Evolutionary conservation across 2,329 filamentous ascomycete genomes (phyloP).

Genomic region (Metarhizium humberi): DNA sequence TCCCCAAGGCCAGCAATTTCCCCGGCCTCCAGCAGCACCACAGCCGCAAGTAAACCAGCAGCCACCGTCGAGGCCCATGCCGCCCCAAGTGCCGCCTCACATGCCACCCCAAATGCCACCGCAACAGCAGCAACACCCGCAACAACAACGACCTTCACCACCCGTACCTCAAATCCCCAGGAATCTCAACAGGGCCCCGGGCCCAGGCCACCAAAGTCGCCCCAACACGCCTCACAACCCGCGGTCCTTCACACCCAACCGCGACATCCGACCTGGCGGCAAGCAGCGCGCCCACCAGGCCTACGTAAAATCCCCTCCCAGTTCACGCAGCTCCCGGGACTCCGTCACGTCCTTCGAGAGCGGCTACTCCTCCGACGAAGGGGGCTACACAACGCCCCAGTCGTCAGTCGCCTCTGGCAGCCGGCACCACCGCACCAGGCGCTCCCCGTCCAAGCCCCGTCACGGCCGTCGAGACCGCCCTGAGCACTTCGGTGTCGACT

Average conservation of each 20-base stretch:
- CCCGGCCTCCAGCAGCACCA: not conserved
- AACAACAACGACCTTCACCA: not conserved
- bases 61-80: not conserved
- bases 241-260: not conserved
- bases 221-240: not conserved
- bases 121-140: not conserved
- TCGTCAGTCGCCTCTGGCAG: constrained; percentile 12
- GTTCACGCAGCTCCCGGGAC: constrained; percentile 12
- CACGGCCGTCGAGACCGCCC: constrained; percentile 2
- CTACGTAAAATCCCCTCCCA: constrained; percentile 1
- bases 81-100: not conserved
- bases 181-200: not conserved
- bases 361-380: not conserved
- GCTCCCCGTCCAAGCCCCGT: constrained; percentile 7
- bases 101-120: not conserved
- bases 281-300: not conserved
- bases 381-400: constrained; percentile 8
- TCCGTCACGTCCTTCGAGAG: constrained; percentile 8
- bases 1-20: not conserved
- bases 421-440: constrained; percentile 3
- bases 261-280: not conserved
- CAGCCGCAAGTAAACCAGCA: not conserved
- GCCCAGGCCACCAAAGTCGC: not conserved
- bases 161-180: not conserved
- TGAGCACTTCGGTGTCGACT: not conserved